Percentiles rank a stretch among this genome's conserved stretches.
These are phyloP conservation scores for Saprolegnia diclina DNA, from an alignment of 352 stramenopile genomes.

Conservation along the genomic window DNA sequence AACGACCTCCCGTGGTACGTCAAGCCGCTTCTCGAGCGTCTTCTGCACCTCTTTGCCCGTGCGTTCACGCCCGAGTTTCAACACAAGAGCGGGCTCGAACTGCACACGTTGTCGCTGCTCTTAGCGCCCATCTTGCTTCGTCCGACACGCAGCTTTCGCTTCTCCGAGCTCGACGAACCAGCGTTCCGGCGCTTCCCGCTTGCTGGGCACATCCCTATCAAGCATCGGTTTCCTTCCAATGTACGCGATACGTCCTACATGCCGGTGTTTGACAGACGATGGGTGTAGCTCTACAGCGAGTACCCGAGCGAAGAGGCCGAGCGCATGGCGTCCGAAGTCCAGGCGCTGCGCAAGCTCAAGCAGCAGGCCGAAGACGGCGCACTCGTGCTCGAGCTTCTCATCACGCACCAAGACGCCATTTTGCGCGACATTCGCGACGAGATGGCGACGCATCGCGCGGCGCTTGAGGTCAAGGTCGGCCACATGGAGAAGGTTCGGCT, in stretches of 20 bases:
- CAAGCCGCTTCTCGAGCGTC: constrained; percentile 65
- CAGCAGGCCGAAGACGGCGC: constrained; percentile 62
- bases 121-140: constrained; percentile 64
- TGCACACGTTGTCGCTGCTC: constrained; percentile 58
- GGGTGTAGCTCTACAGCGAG: constrained; percentile 34
- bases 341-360: constrained; percentile 45
- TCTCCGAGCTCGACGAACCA: constrained; percentile 68
- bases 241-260: not conserved
- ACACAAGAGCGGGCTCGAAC: constrained; percentile 58
- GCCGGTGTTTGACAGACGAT: not conserved
- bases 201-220: constrained; percentile 41
- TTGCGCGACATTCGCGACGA: constrained; percentile 59
- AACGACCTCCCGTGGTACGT: constrained; percentile 77
- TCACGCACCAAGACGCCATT: constrained; percentile 50
- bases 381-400: constrained; percentile 55
- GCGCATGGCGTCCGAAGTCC: constrained; percentile 35
- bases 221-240: constrained; percentile 23
- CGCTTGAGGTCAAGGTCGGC: constrained; percentile 59
- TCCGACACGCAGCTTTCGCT: constrained; percentile 42
- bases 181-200: constrained; percentile 65
- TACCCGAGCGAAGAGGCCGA: constrained; percentile 35
- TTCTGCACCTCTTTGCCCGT: constrained; percentile 60
- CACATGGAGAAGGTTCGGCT: constrained; percentile 60
- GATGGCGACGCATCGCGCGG: constrained; percentile 37
- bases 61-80: constrained; percentile 53